Percentiles rank a stretch among this genome's conserved stretches.
Evolutionary conservation across 306 rosid genomes (phyloP).

Genomic region (Acacia crassicarpa): DNA sequence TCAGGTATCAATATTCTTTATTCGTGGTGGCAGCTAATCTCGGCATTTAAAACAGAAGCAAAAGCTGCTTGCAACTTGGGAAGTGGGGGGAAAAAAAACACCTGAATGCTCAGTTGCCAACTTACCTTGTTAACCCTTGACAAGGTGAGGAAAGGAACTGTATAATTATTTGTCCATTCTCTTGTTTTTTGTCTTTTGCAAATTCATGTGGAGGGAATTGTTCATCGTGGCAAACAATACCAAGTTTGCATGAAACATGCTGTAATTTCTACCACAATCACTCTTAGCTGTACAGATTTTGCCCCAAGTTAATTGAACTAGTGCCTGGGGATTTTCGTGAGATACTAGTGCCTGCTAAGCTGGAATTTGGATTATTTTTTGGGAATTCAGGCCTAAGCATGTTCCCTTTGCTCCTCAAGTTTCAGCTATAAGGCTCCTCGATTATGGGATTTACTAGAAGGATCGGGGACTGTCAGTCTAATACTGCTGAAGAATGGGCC

Average conservation of each 20-base stretch:
- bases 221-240: background rate
- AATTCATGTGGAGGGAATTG: constrained; percentile 15
- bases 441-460: no score
- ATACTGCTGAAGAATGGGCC: no score
- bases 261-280: background rate
- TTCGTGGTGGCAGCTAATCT: background rate
- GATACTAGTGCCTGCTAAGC: background rate
- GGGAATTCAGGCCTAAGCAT: background rate
- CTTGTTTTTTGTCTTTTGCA: background rate
- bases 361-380: background rate
- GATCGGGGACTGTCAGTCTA: no score
- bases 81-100: background rate
- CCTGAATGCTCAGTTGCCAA: constrained; percentile 8
- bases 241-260: background rate
- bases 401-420: no score
- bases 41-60: constrained; percentile 16
- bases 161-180: background rate
- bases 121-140: background rate
- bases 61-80: background rate
- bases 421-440: no score
- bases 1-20: background rate
- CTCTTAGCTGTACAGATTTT: background rate
- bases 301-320: background rate
- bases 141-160: constrained; percentile 1
- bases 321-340: background rate